Evolutionary conservation across 2,329 filamentous ascomycete genomes (phyloP), one percentile per base, ranked within the genome.

Genomic region (Fusarium sp.): DNA sequence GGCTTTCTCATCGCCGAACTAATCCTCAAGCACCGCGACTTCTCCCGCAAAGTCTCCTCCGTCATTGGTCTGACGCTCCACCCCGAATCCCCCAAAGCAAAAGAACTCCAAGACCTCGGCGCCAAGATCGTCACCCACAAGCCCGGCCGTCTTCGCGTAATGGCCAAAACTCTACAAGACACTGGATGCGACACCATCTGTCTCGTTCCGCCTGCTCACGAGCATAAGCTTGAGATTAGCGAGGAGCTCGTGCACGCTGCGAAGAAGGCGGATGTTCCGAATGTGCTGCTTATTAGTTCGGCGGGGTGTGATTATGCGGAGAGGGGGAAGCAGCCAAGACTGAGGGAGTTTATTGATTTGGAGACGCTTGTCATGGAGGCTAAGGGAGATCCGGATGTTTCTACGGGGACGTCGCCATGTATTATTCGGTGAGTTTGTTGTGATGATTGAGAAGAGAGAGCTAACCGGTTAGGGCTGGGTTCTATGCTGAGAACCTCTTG

Each of bases 281-380:
- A 69, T 8, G 66, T 68, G 16, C 60, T 66, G 16, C 35, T 69
- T 23, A 68, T 69, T 6, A 69, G 66, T 11, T 69, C 66, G 9
- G 63, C 58, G 1, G 66, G 66, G 0, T 69, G 64, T 12, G 63
- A 58, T 16, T 83, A 87, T 59, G 86, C 86, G 0, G 84, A 87
- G 70, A 76, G 80, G 11, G 73, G 83, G 35, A 84, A 79, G 70
- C 86, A 88, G 79, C 86, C 86, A 6, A 77, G 81, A 4, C 75
- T 88, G 35, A 79, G 86, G 2, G 84, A 87, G 78, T 88, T 88
- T 70, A 83, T 88, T 49, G 84, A 87, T 54, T 73, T 88, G 10
- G 86, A 88, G 77, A 76, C 71, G 14, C 39, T 82, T 55, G 80
- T 86, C 19, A 69, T 87, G 73, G 75, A 76, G 10, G 61, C 78